Evolutionary conservation across 2,329 filamentous ascomycete genomes (phyloP).

Genomic region (Aspergillus awamori): DNA sequence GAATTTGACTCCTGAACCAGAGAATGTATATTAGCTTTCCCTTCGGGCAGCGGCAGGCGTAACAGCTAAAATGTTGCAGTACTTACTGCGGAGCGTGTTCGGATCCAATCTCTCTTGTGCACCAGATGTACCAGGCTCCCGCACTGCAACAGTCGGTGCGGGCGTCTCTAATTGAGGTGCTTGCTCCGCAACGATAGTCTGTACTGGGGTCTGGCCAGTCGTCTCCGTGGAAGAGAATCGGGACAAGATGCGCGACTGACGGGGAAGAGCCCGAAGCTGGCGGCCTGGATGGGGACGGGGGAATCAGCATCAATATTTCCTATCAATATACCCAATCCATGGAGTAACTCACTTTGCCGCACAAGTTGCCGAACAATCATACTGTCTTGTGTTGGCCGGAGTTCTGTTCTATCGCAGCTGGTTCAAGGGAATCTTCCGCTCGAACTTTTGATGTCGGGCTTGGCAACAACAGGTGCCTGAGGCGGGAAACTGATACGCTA

Average conservation of each 20-base stretch:
- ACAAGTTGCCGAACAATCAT: constrained; percentile 48
- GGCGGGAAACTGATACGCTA: constrained; percentile 20
- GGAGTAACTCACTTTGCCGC: constrained; percentile 43
- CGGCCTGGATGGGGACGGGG: constrained; percentile 32
- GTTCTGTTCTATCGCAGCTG: constrained; percentile 15
- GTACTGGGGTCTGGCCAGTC: constrained; percentile 29
- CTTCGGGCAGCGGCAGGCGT: not conserved
- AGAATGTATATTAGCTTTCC: not conserved
- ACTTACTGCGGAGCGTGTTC: constrained; percentile 30
- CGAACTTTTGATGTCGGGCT: constrained; percentile 42
- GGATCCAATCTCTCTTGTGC: constrained; percentile 21
- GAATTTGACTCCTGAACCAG: constrained; percentile 34
- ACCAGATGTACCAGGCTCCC: constrained; percentile 8
- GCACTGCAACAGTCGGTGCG: constrained; percentile 9
- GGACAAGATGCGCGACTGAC: constrained; percentile 34
- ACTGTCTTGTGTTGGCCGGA: constrained; percentile 25
- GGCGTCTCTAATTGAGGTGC: constrained; percentile 18
- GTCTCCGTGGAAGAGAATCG: constrained; percentile 40
- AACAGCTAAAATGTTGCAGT: not conserved
- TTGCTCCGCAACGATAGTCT: constrained; percentile 20
- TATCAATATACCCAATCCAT: not conserved
- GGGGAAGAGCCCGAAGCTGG: constrained; percentile 39
- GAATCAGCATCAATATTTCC: constrained; percentile 18
- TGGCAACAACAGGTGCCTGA: constrained; percentile 32
- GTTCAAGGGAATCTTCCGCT: constrained; percentile 29